A percentile compares a stretch with the other conserved stretches of the same genome.
Conservation (phyloP, 148 eudicot genomes). For the Vaccinium darrowii region DNA sequence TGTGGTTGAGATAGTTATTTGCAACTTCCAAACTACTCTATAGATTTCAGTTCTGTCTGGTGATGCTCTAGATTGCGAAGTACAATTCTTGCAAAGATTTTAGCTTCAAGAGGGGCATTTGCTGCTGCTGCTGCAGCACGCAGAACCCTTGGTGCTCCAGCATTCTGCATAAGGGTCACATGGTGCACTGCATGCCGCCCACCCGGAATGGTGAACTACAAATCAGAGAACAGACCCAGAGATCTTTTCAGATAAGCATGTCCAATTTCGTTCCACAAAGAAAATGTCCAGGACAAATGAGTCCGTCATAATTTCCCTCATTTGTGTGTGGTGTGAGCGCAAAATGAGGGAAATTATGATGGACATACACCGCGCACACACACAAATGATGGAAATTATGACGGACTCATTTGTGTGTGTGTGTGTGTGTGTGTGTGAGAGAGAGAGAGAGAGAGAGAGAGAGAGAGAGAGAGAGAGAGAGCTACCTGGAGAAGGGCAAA, state of each 20-base stretch:
- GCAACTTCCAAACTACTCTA: slow-evolving; percentile 8
- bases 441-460: neutral
- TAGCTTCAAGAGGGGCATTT: slow-evolving; percentile 74
- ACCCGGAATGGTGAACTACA: slow-evolving; percentile 89
- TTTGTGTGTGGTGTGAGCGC: neutral
- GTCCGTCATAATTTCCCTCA: neutral
- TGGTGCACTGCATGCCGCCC: slow-evolving; percentile 86
- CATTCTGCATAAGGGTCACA: slow-evolving; percentile 65
- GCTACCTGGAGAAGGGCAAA: slow-evolving; percentile 93
- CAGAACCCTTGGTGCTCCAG: slow-evolving; percentile 75
- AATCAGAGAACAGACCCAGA: slow-evolving; percentile 12
- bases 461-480: neutral
- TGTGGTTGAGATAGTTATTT: slow-evolving; percentile 2
- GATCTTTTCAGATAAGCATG: slow-evolving; percentile 4
- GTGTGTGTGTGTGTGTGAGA: neutral
- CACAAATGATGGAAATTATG: neutral
- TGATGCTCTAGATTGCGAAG: slow-evolving; percentile 92
- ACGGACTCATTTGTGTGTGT: neutral
- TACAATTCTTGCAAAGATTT: slow-evolving; percentile 79
- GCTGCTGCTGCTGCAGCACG: slow-evolving; percentile 92
- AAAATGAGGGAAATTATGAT: too few relatives aligned
- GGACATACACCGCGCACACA: neutral
- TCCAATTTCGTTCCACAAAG: neutral
- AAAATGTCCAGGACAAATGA: neutral
- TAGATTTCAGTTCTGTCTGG: slow-evolving; percentile 41